Base-by-base conservation (phyloP, 805 yeast genomes). In the Cyberlindnera maclurae region DNA sequence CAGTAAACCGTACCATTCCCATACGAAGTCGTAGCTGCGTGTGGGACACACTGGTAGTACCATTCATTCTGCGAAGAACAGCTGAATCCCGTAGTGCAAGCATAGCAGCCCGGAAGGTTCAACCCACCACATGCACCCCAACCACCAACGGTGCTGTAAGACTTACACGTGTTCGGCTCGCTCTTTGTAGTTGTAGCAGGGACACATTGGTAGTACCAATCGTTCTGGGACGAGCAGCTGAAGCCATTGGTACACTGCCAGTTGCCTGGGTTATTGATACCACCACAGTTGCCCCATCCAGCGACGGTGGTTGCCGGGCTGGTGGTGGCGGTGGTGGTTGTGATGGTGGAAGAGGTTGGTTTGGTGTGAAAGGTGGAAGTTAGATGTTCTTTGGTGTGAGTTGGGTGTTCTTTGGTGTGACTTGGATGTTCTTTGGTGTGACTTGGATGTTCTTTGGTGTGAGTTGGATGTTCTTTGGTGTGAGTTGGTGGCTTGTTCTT, bases 51-150 rank as follows among this genome's bases (percentile, higher is more conserved):
- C 27, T 46, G 48, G 26, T 33, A 20, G 26, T 46, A 46, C 32
- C 31, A 46, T 5, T 36, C 33, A 24, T 44, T 42, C 12, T 7
- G 22, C 12, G 44, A 22, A 4, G 22, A 15, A 37, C 49, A 43
- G 15, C 30, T 26, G 29, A 15, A 39, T 10, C 46, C 50, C 13
- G 29, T 16, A 4, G 30, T 38, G 37, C 52, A 45, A 10, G 35
- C 30, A 5, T 31, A 22, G 5, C 38, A 29, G 22, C 45, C 41
- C 10, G 27, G 31, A 26, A 18, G 31, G 22, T 30, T 26, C 7
- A 12, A 9, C 31, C 47, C 49, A 35, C 51, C 51, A 41, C 51
- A 47, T 15, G 37, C 38, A 5, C 39, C 45, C 24, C 38, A 27
- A n/a, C 24, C 34, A 16, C 29, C 28, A 22, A 29, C 34, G 13